phyloP scores from a whole-genome alignment of 2,329 filamentous ascomycete species.

The Geosmithia putterillii region DNA sequence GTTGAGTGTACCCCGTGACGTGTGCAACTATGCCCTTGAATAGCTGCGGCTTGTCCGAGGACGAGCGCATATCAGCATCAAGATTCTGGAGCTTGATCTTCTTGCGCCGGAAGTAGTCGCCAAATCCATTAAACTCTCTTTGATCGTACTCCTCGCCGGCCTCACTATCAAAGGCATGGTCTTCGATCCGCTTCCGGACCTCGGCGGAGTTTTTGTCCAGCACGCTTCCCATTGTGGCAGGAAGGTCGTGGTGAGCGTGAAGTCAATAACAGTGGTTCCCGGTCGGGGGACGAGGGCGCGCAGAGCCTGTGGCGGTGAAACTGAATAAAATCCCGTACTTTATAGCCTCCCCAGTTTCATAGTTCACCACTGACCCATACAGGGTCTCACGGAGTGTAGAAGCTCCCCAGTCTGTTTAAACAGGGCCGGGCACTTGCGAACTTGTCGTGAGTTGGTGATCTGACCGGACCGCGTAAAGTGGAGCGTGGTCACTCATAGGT shows the following conservation, averaged over 20 bases:
- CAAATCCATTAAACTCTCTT: conserved; percentile 79
- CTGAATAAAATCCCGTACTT: not conserved
- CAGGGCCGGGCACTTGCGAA: not conserved
- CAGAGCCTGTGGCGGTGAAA: not conserved
- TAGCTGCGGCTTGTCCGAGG: conserved; percentile 62
- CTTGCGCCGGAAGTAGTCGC: conserved; percentile 88
- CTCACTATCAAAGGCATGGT: conserved; percentile 66
- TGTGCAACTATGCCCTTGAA: conserved; percentile 87
- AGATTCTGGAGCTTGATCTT: conserved; percentile 96
- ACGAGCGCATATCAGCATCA: conserved; percentile 66
- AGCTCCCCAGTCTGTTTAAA: not conserved
- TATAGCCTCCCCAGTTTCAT: not conserved
- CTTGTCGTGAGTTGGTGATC: not conserved
- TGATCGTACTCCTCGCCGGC: conserved; percentile 82
- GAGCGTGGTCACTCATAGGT: conserved; percentile 14
- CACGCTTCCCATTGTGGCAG: conserved; percentile 40
- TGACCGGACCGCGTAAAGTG: conserved; percentile 4
- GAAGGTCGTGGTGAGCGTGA: not conserved
- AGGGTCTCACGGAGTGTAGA: not conserved
- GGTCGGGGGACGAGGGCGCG: too few species aligned
- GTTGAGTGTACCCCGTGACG: conserved; percentile 93
- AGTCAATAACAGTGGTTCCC: not conserved
- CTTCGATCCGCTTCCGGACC: conserved; percentile 48
- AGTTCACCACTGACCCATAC: not conserved
- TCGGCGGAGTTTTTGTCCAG: conserved; percentile 52